Base-by-base conservation (phyloP, 345 rosid species). In the Anastatica hierochuntica region DNA sequence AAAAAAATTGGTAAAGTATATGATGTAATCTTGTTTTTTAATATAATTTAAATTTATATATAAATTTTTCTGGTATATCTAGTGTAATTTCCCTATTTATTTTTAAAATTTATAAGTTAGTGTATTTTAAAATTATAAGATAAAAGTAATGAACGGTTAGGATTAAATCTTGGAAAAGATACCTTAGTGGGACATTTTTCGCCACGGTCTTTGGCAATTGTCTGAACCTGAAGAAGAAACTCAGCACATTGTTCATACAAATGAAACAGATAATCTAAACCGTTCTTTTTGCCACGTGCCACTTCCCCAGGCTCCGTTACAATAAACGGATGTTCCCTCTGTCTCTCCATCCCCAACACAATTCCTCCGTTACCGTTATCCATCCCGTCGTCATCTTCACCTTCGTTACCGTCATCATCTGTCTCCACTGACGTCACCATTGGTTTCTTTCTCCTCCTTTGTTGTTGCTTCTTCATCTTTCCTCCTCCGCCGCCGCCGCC, bases 271-370 rank as follows among this genome's bases (percentile, higher is more conserved):
- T 92, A 92, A 76, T 92, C 98, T 0, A 92, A 88, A 49, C 98
- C 98, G 70, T 92, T 92, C 88, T 92, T 92, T 65, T 92, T 92
- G 48, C 98, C 98, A 48, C 98, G 95, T 62, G 98, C 98, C 46
- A 92, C 97, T 50, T 92, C 98, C 56, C 98, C 97, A 10, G 97
- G 98, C 84, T 88, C 98, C 37, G 98, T 92, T 34, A 92, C 98
- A n/a, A 92, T 92, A 71, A 92, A 92, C 8, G 98, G 98, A 62
- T 92, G 98, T 73, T 92, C 98, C 4, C 98, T 71, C 60, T 92
- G 98, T 62, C 97, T 77, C 81, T 86, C 90, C 9, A 48, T 47
- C 5, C 74, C 77, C 15, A 59, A 64, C 6, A 54, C 82, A 5
- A 77, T 80, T 0, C 78, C 81, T 5, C 72, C 90, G 17, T 72